Conservation (phyloP, 441 rosid species). For the Capsella rubella region DNA sequence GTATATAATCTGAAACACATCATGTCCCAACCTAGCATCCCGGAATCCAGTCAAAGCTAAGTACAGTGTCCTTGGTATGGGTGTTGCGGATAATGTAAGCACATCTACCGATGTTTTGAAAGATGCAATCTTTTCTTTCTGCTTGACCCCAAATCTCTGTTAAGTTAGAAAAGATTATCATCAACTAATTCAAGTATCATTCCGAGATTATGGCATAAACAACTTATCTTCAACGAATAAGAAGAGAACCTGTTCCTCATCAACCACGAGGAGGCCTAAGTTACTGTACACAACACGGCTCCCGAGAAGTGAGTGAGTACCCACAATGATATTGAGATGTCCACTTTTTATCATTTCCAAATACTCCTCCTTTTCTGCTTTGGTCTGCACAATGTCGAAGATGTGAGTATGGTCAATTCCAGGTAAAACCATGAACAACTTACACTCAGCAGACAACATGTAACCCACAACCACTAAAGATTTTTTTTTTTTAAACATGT, state of each 20-base stretch:
- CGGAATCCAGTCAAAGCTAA: slow-evolving; percentile 98
- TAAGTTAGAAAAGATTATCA: slow-evolving; percentile 40
- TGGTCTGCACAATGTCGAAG: slow-evolving; percentile 64
- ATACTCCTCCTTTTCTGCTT: slow-evolving; percentile 78
- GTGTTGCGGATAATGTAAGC: slow-evolving; percentile 97
- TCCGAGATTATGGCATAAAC: slow-evolving; percentile 32
- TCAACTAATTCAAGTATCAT: slow-evolving; percentile 43
- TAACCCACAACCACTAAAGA: slow-evolving; percentile 20
- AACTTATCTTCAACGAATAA: slow-evolving; percentile 31
- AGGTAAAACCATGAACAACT: slow-evolving; percentile 24
- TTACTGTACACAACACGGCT: slow-evolving; percentile 89
- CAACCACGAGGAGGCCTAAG: slow-evolving; percentile 97
- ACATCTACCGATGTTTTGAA: slow-evolving; percentile 97
- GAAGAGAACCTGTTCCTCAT: slow-evolving; percentile 95
- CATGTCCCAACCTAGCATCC: slow-evolving; percentile 83
- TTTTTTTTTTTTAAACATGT: not conserved
- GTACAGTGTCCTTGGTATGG: slow-evolving; percentile 97
- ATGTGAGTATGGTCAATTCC: slow-evolving; percentile 38
- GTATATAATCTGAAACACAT: slow-evolving; percentile 24
- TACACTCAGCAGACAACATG: slow-evolving; percentile 32
- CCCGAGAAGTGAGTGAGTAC: slow-evolving; percentile 99
- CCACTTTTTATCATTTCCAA: slow-evolving; percentile 82
- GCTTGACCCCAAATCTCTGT: slow-evolving; percentile 98
- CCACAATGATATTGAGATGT: slow-evolving; percentile 82
- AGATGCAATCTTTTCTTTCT: slow-evolving; percentile 97